Evolutionary conservation across 2,329 filamentous ascomycete genomes (phyloP), one percentile per base, ranked within the genome.

Genomic region (Ceratocystis diversiconidia): DNA sequence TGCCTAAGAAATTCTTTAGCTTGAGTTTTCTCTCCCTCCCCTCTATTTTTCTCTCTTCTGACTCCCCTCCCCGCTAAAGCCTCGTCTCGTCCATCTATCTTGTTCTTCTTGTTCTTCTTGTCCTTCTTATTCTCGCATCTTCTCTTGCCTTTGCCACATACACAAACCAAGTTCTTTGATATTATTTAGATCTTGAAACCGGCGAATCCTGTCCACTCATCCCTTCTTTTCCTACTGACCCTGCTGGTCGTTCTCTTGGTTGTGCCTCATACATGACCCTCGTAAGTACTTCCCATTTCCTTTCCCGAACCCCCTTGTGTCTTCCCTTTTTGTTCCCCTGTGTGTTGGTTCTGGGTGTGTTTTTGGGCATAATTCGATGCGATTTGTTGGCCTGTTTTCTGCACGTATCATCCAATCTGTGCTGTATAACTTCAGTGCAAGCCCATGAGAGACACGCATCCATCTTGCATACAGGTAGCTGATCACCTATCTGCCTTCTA

Each of bases 371-470:
- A 41, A 41, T 36, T 59, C n/a, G 5, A 32, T 59, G 17, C 17
- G 12, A 17, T n/a, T 30, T 57, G 25, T 17, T 57, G 52, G 52
- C 28, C n/a, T 59, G 55, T 22, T 30, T 36, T 19, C 17, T 19
- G 55, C 30, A 30, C 25, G 17, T n/a, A 59, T 30, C 55, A n/a
- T 59, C 55, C 55, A 59, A 59, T 19, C 5, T 52, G 12, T 30
- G 36, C 36, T 41, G 36, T 59, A 30, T 30, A 59, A 19, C 28
- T 59, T 7, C 30, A 59, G 17, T 41, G 15, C 48, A 25, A 7
- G n/a, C n/a, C 7, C 25, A 19, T 25, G 60, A 46, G 44, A 62
- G 60, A 46, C 60, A 62, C 60, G 48, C 48, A 52, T 52, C 25
- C 25, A 15, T 22, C 48, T 17, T 52, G 48, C 19, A 59, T 59